phyloP scores from a whole-genome alignment of 176 grass and related monocot genomes.

The Rhynchospora breviuscula region DNA sequence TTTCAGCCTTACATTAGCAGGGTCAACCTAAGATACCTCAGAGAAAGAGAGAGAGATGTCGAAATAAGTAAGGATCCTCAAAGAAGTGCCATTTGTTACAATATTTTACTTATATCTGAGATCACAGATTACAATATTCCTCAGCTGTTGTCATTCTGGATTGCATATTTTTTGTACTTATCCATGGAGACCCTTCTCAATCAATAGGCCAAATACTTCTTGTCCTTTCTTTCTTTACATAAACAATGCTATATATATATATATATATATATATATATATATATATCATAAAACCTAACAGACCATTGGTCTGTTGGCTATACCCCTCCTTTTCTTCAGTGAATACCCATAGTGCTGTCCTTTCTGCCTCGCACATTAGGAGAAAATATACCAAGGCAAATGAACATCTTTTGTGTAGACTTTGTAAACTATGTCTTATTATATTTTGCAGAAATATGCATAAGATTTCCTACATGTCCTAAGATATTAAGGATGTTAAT shows the following conservation, averaged over 20 bases:
- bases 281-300: neutral
- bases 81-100: neutral
- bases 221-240: neutral
- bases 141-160: neutral
- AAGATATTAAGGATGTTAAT: neutral
- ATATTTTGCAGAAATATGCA: slow-evolving; percentile 7
- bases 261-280: too few species aligned
- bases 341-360: neutral
- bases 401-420: neutral
- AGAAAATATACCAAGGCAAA: neutral
- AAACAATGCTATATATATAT: neutral
- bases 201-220: neutral
- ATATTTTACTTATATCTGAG: neutral
- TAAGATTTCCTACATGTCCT: neutral
- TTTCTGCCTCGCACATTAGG: neutral
- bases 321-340: neutral
- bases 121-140: neutral
- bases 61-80: neutral
- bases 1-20: slow-evolving; percentile 63
- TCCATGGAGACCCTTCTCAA: neutral
- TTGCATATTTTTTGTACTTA: neutral
- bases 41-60: neutral
- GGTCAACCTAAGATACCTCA: slow-evolving; percentile 53
- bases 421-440: neutral
- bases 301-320: neutral